These are phyloP conservation scores for Lachancea cidri DNA, from an alignment of 805 yeast species.

Conservation along the genomic window DNA sequence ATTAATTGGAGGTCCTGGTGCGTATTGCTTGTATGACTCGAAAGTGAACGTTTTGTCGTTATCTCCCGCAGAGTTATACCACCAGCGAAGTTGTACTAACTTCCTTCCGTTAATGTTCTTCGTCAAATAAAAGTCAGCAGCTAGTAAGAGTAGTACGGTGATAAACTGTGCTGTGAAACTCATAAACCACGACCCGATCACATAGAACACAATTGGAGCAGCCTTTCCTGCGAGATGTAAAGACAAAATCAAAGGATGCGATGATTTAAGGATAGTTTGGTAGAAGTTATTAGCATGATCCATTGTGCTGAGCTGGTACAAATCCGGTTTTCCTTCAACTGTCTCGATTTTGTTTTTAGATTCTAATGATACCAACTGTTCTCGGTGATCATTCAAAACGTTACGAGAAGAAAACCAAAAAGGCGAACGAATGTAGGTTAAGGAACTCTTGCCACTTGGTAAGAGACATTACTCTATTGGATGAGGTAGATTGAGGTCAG, in stretches of 20 bases:
- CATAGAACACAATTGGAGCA: conserved; percentile 29
- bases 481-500: too few species aligned
- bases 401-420: background rate
- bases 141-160: conserved; percentile 62
- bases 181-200: conserved; percentile 29
- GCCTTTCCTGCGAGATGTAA: conserved; percentile 30
- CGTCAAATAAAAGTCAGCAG: conserved; percentile 91
- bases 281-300: conserved; percentile 30
- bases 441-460: too few species aligned
- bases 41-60: conserved; percentile 26
- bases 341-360: background rate
- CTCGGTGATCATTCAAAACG: too few species aligned
- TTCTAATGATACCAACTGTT: too few species aligned
- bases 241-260: conserved; percentile 31
- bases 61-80: conserved; percentile 67
- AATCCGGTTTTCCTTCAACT: background rate
- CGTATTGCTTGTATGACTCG: conserved; percentile 35
- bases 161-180: conserved; percentile 55
- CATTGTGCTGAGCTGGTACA: conserved; percentile 13
- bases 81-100: conserved; percentile 91
- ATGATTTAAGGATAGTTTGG: conserved; percentile 31
- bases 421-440: too few species aligned
- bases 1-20: conserved; percentile 52
- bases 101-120: conserved; percentile 88
- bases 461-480: too few species aligned